phyloP scores from a whole-genome alignment of 179 eudicot genomes.

The Drosera spatulata region DNA sequence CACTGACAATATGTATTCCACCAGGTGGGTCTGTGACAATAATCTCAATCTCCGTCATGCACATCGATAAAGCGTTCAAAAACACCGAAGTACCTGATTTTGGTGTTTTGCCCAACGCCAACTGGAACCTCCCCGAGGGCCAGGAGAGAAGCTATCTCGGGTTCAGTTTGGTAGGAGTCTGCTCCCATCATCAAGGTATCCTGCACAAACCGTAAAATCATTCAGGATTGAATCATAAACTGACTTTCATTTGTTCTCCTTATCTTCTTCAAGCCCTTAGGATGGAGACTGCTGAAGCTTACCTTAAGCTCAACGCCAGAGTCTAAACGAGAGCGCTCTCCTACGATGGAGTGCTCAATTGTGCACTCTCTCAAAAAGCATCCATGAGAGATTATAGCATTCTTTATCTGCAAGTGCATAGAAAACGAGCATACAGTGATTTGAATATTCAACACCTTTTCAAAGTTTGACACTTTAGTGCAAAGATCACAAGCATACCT shows the following conservation, averaged over 20 bases:
- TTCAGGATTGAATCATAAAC: neutral
- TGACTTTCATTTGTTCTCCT: neutral
- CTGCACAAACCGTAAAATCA: too few relatives aligned
- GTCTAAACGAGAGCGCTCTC: slow-evolving; percentile 40
- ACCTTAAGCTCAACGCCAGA: slow-evolving; percentile 72
- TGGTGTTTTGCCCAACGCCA: slow-evolving; percentile 82
- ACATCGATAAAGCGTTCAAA: too few relatives aligned
- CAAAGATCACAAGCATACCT: slow-evolving; percentile 25
- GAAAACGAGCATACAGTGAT: neutral
- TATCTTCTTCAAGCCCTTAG: neutral
- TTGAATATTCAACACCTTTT: neutral
- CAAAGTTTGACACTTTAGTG: neutral
- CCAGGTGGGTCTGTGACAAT: too few relatives aligned
- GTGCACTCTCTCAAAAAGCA: slow-evolving; percentile 82
- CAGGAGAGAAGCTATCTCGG: slow-evolving; percentile 77
- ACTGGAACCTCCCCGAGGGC: slow-evolving; percentile 88
- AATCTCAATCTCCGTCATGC: too few relatives aligned
- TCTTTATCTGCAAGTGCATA: slow-evolving; percentile 55
- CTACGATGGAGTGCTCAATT: slow-evolving; percentile 73
- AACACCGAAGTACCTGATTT: slow-evolving; percentile 59
- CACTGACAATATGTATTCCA: too few relatives aligned
- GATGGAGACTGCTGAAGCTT: neutral
- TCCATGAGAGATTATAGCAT: slow-evolving; percentile 89
- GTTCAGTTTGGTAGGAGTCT: slow-evolving; percentile 47
- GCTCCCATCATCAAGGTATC: too few relatives aligned